A percentile compares a stretch with the other conserved stretches of the same genome.
Conservation (phyloP, 2,329 filamentous ascomycete species). For the Trichoderma gracile region DNA sequence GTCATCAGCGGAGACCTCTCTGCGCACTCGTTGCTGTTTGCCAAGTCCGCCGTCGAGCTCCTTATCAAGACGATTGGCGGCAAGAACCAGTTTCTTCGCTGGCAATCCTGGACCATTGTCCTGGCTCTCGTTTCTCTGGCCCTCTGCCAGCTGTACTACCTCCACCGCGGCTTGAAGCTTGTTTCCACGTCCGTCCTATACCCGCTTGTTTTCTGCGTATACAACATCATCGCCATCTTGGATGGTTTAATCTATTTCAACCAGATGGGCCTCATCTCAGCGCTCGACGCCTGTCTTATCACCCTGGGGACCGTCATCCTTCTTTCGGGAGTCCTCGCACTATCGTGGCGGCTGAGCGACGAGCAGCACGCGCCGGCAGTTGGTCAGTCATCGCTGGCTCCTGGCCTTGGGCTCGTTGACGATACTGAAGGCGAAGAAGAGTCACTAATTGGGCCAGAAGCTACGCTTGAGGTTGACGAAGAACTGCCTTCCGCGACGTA, state of each 20-base stretch:
- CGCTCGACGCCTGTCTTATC: slow-evolving; percentile 76
- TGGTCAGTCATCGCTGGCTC: slow-evolving; percentile 70
- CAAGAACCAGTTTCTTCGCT: slow-evolving; percentile 90
- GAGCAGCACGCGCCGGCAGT: slow-evolving; percentile 64
- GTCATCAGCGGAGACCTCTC: slow-evolving; percentile 90
- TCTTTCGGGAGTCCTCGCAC: slow-evolving; percentile 80
- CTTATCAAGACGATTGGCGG: slow-evolving; percentile 83
- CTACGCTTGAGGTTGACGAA: slow-evolving; percentile 46
- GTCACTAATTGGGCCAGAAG: slow-evolving; percentile 52
- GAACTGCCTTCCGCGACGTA: slow-evolving; percentile 38
- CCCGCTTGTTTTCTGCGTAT: slow-evolving; percentile 96
- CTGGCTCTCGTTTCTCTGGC: slow-evolving; percentile 78
- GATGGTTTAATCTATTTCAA: slow-evolving; percentile 97
- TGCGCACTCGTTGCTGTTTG: slow-evolving; percentile 87
- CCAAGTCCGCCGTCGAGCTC: slow-evolving; percentile 94
- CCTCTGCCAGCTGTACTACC: slow-evolving; percentile 88
- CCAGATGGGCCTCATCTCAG: slow-evolving; percentile 77
- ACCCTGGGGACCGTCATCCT: slow-evolving; percentile 83
- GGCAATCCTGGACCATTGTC: slow-evolving; percentile 92
- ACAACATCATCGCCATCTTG: slow-evolving; percentile 97
- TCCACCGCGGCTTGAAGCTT: slow-evolving; percentile 89
- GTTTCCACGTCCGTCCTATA: slow-evolving; percentile 96
- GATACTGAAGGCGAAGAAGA: slow-evolving; percentile 64
- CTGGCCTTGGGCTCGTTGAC: slow-evolving; percentile 79
- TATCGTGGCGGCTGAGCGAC: slow-evolving; percentile 91